Evolutionary conservation across 164 flowering plant genomes (phyloP), one percentile per base, ranked within the genome.

Genomic region (grape (Vitis vinifera)): DNA sequence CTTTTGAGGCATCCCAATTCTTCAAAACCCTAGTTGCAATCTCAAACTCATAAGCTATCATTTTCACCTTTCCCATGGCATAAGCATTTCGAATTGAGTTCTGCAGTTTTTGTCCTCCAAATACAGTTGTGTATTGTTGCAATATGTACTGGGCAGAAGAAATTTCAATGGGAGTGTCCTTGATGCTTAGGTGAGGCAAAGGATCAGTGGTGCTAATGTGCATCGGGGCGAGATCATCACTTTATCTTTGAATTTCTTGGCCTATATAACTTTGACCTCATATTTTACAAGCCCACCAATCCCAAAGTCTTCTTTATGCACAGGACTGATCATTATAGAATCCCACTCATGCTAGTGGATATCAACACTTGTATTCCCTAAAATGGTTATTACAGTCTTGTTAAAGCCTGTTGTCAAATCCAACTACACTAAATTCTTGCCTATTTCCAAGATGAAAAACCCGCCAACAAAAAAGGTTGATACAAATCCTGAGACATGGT

Each of bases 361-460:
- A 69, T 82, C 83, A 65, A 93, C 91, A 81, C 85, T 94, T 91
- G 94, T 89, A 68, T 93, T 93, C 9, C 98, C 98, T 68, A 88
- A 63, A 60, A 93, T 65, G 29, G 89, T 85, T 73, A 93, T 76
- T 71, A 68, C 55, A 61, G 87, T 85, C 75, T 66, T 85, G 86
- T 83, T 86, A 47, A 80, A 84, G 70, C 70, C 78, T 29, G 77
- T 80, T 9, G 90, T 83, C 77, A 91, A 74, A 78, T 84, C 84
- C 81, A 91, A 74, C 82, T 82, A 90, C 85, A 83, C 31, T 15
- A 73, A 52, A 16, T 73, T 61, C 77, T 79, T 84, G 70, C 66
- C 77, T 78, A 67, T 75, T 71, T 73, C 88, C 75, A 82, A 61
- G 15, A 93, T 57, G 48, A 86, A 77, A 78, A 91, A 93, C 2